phyloP scores from a whole-genome alignment of 106 monocot species.

The Dioscorea dumetorum region DNA sequence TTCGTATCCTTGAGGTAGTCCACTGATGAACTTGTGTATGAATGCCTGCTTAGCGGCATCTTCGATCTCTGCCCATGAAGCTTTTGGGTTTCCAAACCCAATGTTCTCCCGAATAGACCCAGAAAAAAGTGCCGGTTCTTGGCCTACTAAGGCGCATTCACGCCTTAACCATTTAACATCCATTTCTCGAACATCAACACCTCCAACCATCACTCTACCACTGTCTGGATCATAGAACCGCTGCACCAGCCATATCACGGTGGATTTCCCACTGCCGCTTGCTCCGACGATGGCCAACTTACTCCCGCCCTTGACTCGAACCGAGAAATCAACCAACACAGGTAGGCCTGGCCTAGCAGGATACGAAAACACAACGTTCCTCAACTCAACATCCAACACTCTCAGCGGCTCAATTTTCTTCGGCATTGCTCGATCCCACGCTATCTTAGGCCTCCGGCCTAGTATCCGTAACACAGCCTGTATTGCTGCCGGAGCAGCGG shows the following conservation, averaged over 20 bases:
- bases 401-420: constrained; percentile 28
- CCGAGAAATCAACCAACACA: constrained; percentile 37
- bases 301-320: constrained; percentile 47
- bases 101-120: constrained; percentile 39
- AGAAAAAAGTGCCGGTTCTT: constrained; percentile 33
- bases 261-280: constrained; percentile 8
- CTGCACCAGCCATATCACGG: background rate
- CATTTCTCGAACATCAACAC: constrained; percentile 22
- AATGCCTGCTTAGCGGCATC: constrained; percentile 30
- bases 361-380: constrained; percentile 41
- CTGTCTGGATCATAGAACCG: constrained; percentile 7
- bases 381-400: constrained; percentile 51
- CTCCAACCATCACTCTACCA: constrained; percentile 6
- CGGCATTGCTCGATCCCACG: constrained; percentile 15
- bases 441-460: constrained; percentile 48
- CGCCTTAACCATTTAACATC: constrained; percentile 33
- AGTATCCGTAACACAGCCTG: constrained; percentile 56
- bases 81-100: constrained; percentile 22
- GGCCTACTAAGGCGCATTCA: constrained; percentile 36
- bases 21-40: constrained; percentile 43
- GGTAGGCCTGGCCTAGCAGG: constrained; percentile 51
- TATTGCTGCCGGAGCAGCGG: constrained; percentile 58
- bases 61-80: constrained; percentile 45
- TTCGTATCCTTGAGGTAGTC: constrained; percentile 37
- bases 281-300: constrained; percentile 7